Evolutionary conservation across 805 yeast species (phyloP), one percentile per base, ranked within the genome.

Genomic region (Saturnispora hagleri): DNA sequence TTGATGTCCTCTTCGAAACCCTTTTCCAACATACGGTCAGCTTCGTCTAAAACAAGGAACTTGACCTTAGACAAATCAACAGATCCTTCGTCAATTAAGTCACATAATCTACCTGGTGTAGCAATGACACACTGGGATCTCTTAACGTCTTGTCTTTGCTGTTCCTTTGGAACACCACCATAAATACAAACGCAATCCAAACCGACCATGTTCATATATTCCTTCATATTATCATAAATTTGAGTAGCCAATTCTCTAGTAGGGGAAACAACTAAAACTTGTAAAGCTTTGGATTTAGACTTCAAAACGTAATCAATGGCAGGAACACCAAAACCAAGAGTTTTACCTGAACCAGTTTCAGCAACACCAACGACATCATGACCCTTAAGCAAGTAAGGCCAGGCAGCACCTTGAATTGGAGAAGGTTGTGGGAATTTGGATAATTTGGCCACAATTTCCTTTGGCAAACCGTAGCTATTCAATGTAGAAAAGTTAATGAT

Each of bases 1-100:
- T 86, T 89, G 64, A 93, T 91, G 69, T 91, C 99, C 66, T 91
- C 95, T 71, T 95, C 98, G 63, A 93, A 93, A 36, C 99, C 99
- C 69, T 87, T 93, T 68, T 93, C 99, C 54, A 93, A 78, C 98
- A 93, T 91, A 72, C 99, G 81, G 69, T 93, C 99, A 38, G 99
- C 99, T 73, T 93, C 99, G 68, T 93, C 99, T 46, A 93, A 75
- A 24, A 93, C 93, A 58, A 93, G 74, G 66, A 87, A 90, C 55
- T 82, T 77, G 33, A 91, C 84, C 9, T 73, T 65, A 12, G 79
- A 71, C 55, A 90, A 73, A 58, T 82, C 79, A 42, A 87, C 82
- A 34, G 90, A 77, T 13, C 96, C 95, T 64, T 91, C 98, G 55
- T 89, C 84, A 60, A 91, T 73, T 62, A 93, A 75, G 73, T 93